A percentile compares a stretch with the other conserved stretches of the same genome.
These are phyloP conservation scores for Zopfia rhizophila DNA, from an alignment of 2,329 filamentous ascomycete genomes.

Conservation along the genomic window DNA sequence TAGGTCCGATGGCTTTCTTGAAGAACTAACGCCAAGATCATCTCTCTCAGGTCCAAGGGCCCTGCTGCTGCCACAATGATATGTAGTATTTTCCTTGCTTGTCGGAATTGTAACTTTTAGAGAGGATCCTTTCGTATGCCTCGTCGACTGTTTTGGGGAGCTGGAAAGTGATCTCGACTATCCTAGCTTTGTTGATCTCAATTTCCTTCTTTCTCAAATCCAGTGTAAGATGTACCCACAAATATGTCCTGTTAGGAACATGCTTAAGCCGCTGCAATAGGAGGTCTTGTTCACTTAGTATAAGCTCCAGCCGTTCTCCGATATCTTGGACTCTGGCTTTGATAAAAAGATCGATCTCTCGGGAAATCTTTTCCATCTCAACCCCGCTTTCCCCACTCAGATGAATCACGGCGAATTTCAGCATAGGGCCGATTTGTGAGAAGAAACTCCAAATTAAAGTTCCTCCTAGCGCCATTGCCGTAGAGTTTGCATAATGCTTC, in stretches of 20 bases:
- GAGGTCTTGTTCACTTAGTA: background rate
- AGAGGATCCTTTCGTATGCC: constrained; percentile 50
- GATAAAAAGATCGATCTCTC: constrained; percentile 48
- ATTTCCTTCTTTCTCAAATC: constrained; percentile 37
- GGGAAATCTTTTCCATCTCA: constrained; percentile 37
- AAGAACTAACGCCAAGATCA: constrained; percentile 15
- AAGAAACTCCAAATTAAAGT: constrained; percentile 43
- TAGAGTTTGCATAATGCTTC: constrained; percentile 16
- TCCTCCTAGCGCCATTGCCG: background rate
- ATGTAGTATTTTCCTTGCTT: constrained; percentile 34
- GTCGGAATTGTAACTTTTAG: constrained; percentile 32
- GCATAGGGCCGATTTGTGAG: constrained; percentile 46
- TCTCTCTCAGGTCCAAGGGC: constrained; percentile 18
- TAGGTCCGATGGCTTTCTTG: constrained; percentile 7
- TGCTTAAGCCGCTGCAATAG: constrained; percentile 40
- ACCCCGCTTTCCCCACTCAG: constrained; percentile 30
- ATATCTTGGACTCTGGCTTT: constrained; percentile 25
- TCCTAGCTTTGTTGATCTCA: constrained; percentile 8
- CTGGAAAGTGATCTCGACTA: background rate
- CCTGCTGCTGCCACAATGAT: constrained; percentile 15
- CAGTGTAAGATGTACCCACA: constrained; percentile 53
- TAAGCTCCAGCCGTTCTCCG: constrained; percentile 1
- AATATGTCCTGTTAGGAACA: constrained; percentile 51
- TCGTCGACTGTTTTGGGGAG: constrained; percentile 35
- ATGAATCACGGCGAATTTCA: constrained; percentile 30